A percentile compares a stretch with the other conserved stretches of the same genome.
These are phyloP conservation scores for Backusella psychrophila DNA, from an alignment of 192 early-diverging fungal genomes.

Conservation along the genomic window DNA sequence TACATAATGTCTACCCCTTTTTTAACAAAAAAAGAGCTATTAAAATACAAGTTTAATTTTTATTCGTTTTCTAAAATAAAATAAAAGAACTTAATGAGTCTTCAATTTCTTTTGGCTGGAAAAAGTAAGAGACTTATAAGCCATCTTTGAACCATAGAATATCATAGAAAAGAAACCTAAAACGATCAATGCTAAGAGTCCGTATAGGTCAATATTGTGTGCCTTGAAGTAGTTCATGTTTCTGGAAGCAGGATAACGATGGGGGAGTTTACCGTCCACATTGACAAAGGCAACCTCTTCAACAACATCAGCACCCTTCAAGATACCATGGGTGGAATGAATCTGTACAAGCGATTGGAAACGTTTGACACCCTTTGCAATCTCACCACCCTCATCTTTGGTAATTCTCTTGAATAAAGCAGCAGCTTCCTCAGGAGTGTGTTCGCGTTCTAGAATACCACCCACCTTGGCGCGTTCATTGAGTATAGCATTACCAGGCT, in stretches of 20 bases:
- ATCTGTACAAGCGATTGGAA: constrained; percentile 13
- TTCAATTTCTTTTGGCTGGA: neutral
- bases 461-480: neutral
- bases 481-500: constrained; percentile 14
- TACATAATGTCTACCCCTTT: neutral
- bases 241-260: constrained; percentile 9
- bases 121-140: neutral
- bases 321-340: neutral
- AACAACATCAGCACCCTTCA: constrained; percentile 12
- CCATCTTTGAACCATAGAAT: neutral
- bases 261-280: constrained; percentile 3
- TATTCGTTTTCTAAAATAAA: too few species aligned
- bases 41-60: neutral
- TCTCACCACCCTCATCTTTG: neutral
- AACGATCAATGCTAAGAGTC: neutral
- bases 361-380: neutral
- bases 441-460: neutral
- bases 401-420: neutral
- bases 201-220: constrained; percentile 16
- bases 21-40: neutral
- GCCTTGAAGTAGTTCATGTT: constrained; percentile 19
- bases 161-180: neutral
- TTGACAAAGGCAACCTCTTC: constrained; percentile 21
- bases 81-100: neutral
- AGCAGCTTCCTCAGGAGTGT: neutral